Conservation (phyloP, 345 rosid genomes). For the Aegle marmelos region DNA sequence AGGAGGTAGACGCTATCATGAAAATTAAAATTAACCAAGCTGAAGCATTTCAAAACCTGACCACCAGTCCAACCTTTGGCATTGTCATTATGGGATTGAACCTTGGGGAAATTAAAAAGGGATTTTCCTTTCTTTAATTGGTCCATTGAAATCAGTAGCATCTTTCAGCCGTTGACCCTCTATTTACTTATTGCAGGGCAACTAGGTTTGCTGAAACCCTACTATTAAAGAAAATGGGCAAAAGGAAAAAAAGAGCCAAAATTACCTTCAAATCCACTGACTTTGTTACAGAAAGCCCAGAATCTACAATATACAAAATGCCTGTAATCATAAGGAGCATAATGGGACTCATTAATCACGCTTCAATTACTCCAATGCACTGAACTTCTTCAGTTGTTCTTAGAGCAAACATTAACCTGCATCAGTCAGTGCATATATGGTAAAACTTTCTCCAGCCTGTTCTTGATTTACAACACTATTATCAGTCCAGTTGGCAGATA, state of each 20-base stretch:
- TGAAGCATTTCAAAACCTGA: neutral
- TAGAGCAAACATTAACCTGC: constrained; percentile 44
- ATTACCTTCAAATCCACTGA: constrained; percentile 63
- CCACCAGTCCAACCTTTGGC: neutral
- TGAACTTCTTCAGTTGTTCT: constrained; percentile 14
- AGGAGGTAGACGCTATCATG: neutral
- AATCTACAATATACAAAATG: constrained; percentile 53
- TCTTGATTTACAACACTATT: constrained; percentile 23
- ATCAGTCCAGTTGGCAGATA: constrained; percentile 34
- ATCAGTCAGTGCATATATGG: constrained; percentile 60
- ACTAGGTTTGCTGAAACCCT: neutral
- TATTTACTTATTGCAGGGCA: neutral
- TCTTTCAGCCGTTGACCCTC: constrained; percentile 12
- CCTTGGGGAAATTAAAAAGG: neutral
- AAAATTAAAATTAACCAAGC: neutral
- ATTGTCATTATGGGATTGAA: neutral
- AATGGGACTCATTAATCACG: constrained; percentile 8
- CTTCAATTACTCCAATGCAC: constrained; percentile 15
- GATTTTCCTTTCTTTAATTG: neutral
- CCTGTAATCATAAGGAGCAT: constrained; percentile 41
- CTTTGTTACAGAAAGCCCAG: constrained; percentile 41
- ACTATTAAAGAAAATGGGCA: neutral
- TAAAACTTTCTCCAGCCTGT: constrained; percentile 33
- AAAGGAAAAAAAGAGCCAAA: neutral
- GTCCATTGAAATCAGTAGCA: neutral